Evolutionary conservation across 2,329 filamentous ascomycete genomes (phyloP), one percentile per base, ranked within the genome.

Genomic region (Dactylonectria macrodidyma): DNA sequence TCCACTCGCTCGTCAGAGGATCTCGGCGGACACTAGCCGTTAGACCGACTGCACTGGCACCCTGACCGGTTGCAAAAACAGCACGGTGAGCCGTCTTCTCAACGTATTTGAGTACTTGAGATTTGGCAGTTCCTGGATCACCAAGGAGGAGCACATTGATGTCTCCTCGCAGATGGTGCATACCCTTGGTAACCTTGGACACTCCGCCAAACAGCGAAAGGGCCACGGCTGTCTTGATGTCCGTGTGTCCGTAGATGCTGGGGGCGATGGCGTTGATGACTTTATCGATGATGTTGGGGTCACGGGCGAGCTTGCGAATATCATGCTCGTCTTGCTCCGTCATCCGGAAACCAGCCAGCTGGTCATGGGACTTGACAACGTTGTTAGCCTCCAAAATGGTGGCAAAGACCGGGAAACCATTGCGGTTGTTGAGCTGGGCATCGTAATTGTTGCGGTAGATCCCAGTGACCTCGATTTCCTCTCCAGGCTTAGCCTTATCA

Each of bases 361-460:
- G 95, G 80, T 99, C 96, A 78, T 99, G 96, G 0, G 95, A 92
- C 82, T 99, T 99, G 82, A 98, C 92, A 5, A 98, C 91, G 74
- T 99, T 95, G 82, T 99, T 99, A 30, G 97, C 97, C 81, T 99
- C 96, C 5, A 99, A 88, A 66, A 99, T 96, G 0, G 96, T 99
- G 5, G 96, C 95, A 81, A 99, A 99, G 41, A 99, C 96, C 0
- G 96, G 96, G 83, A 99, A 98, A 5, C 96, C 96, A 78, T 98
- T 99, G 78, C 96, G 95, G 84, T 98, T 98, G 84, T 99, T 99
- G 62, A 99, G 88, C 75, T 97, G 94, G 3, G 96, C 95, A 79
- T 98, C 95, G 78, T 98, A 99, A 84, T 97, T 98, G 86, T 99
- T 99, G 75, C 95, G 92, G 84, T 99, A 99, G 74, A 97, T 93